phyloP scores from a whole-genome alignment of 495 filamentous ascomycete genomes.

The Neurospora sp. region DNA sequence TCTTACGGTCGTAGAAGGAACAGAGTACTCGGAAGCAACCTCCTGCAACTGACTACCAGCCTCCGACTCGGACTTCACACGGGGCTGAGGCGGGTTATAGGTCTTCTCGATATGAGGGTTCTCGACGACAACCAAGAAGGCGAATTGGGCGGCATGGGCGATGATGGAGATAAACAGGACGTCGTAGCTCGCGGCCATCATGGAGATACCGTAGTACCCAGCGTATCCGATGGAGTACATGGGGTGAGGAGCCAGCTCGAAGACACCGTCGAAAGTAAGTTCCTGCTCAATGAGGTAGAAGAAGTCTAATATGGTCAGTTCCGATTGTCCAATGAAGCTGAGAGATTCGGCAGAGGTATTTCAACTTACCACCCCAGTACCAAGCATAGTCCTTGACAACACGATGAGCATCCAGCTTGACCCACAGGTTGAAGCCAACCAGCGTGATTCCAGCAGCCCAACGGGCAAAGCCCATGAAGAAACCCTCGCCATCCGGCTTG shows the following conservation, averaged over 20 bases:
- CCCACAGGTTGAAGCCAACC: slow-evolving; percentile 96
- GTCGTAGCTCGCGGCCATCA: slow-evolving; percentile 95
- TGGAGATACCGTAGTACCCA: slow-evolving; percentile 96
- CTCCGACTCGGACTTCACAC: slow-evolving; percentile 39
- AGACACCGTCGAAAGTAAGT: slow-evolving; percentile 95
- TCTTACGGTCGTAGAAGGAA: neutral
- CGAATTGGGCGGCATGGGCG: slow-evolving; percentile 91
- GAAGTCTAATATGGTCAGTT: slow-evolving; percentile 50
- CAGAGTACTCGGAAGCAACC: slow-evolving; percentile 24
- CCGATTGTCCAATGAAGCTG: neutral
- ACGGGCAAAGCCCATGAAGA: slow-evolving; percentile 56
- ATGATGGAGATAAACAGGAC: slow-evolving; percentile 92
- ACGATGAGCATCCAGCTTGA: slow-evolving; percentile 92
- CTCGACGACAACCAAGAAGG: slow-evolving; percentile 80
- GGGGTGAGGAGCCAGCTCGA: slow-evolving; percentile 97
- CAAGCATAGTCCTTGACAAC: slow-evolving; percentile 99
- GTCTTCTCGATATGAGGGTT: slow-evolving; percentile 98
- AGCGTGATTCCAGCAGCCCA: slow-evolving; percentile 74
- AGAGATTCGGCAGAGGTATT: neutral
- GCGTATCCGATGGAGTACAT: slow-evolving; percentile 99
- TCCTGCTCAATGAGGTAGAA: slow-evolving; percentile 98
- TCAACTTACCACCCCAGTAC: slow-evolving; percentile 74
- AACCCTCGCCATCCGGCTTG: slow-evolving; percentile 58
- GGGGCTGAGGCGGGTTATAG: slow-evolving; percentile 81
- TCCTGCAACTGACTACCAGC: slow-evolving; percentile 31